Evolutionary conservation across 768 basidiomycete species (phyloP), one percentile per base, ranked within the genome.

Genomic region (Xerocomellus dryophilus): DNA sequence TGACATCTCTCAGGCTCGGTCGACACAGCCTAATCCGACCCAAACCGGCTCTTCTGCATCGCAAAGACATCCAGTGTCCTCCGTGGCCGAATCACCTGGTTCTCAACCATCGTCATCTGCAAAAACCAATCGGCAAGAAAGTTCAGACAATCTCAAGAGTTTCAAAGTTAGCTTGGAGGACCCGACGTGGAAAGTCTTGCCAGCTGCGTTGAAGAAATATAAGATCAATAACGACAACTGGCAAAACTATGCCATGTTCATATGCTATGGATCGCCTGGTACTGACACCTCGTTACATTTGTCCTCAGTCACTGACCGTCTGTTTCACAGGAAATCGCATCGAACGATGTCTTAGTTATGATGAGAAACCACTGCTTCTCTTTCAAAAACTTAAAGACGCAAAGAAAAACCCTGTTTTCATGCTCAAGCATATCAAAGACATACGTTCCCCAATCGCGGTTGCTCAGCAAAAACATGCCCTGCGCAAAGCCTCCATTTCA

Each of bases 241-340:
- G 97, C 88, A 93, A 76, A 91, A 93, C 64, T 99, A 98, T 74
- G 97, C 97, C 27, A 90, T 99, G 88, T 99, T 99, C 74, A 98
- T 99, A 56, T 98, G 96, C 63, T 98, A 96, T 70, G 96, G 95
- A 11, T 86, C 88, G 49, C 78, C 93, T 48, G 93, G 95, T 93
- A 66, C 61, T 66, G 29, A 17, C 29, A 29, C 20, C 39, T 25
- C 7, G 15, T 31, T 9, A 6, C 18, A 25, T 12, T n/a, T 5
- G 9, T 17, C 11, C 27, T 20, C 43, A 4, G 20, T 43, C 23
- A 23, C 53, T 38, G 32, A 57, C 15, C 39, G 7, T 41, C 9
- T 11, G 17, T 40, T 25, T 44, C 21, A 6, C 57, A 88, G 85
- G 83, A 54, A 85, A 84, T 62, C 84, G 86, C 21, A 84, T 85